A percentile compares a stretch with the other conserved stretches of the same genome.
Evolutionary conservation across 768 basidiomycete genomes (phyloP).

Genomic region (Xerocomellus intermedius): DNA sequence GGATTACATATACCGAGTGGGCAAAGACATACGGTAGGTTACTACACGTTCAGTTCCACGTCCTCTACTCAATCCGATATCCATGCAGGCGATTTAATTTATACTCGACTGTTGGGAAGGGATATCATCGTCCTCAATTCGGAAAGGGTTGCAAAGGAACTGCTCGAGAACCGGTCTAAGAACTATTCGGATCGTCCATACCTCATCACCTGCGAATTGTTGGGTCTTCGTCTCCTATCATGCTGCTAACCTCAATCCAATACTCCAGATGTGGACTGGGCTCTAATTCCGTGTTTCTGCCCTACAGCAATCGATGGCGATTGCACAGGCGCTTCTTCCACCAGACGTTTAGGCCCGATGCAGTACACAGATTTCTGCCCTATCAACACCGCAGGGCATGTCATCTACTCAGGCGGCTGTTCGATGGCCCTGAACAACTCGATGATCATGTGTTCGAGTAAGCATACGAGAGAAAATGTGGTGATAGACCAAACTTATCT

Average conservation of each 20-base stretch:
- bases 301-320: conserved; percentile 27
- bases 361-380: conserved; percentile 23
- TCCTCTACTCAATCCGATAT: neutral
- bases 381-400: conserved; percentile 29
- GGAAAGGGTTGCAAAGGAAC: conserved; percentile 3
- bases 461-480: neutral
- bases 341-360: conserved; percentile 12
- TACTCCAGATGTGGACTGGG: conserved; percentile 16
- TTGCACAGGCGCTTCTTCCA: conserved; percentile 23
- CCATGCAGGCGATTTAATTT: conserved; percentile 3
- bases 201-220: conserved; percentile 2
- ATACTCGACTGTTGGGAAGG: conserved; percentile 2
- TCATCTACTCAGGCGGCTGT: conserved; percentile 30
- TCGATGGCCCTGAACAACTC: conserved; percentile 33
- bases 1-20: conserved; percentile 10
- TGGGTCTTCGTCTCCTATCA: neutral
- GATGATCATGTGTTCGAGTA: conserved; percentile 35
- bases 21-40: conserved; percentile 4
- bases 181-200: conserved; percentile 14
- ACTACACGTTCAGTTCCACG: too few relatives aligned
- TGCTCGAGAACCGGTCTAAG: conserved; percentile 6
- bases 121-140: conserved; percentile 14
- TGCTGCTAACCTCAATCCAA: neutral
- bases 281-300: conserved; percentile 11
- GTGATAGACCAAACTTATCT: neutral